A percentile compares a stretch with the other conserved stretches of the same genome.
phyloP scores from a whole-genome alignment of 352 stramenopile genomes.

The Pythium myriotylum region DNA sequence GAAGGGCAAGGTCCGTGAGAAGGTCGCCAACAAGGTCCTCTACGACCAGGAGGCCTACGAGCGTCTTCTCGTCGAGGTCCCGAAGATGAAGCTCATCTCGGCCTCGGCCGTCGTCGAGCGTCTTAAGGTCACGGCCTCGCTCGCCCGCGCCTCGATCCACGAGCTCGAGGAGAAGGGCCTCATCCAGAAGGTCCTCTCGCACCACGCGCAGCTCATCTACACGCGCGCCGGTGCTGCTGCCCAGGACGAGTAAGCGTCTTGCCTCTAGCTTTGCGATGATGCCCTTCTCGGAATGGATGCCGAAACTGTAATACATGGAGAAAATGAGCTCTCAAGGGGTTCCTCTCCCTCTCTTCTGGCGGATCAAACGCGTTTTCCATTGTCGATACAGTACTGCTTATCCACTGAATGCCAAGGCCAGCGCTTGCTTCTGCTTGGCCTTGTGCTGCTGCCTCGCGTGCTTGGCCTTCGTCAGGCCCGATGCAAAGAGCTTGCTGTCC shows the following conservation, averaged over 20 bases:
- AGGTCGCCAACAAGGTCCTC: conserved; percentile 99
- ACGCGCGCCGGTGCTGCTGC: conserved; percentile 91
- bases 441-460: conserved; percentile 15
- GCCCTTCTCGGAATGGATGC: conserved; percentile 12
- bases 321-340: conserved; percentile 27
- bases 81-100: conserved; percentile 99
- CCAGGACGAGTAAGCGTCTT: conserved; percentile 56
- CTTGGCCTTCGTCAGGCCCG: conserved; percentile 22
- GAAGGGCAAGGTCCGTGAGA: conserved; percentile 99
- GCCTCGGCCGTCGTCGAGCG: conserved; percentile 98
- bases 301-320: conserved; percentile 33
- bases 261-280: conserved; percentile 4
- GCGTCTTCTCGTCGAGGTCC: conserved; percentile 97
- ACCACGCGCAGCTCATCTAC: conserved; percentile 99
- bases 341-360: conserved; percentile 16
- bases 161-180: conserved; percentile 94
- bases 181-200: conserved; percentile 95
- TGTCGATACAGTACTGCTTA: background rate
- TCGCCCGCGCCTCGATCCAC: conserved; percentile 96
- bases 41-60: conserved; percentile 99
- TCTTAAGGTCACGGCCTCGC: conserved; percentile 98
- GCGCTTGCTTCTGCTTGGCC: conserved; percentile 25
- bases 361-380: background rate
- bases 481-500: conserved; percentile 35
- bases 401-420: conserved; percentile 11